Evolutionary conservation across 2,329 filamentous ascomycete species (phyloP).

Genomic region (Pseudocercospora vitis): DNA sequence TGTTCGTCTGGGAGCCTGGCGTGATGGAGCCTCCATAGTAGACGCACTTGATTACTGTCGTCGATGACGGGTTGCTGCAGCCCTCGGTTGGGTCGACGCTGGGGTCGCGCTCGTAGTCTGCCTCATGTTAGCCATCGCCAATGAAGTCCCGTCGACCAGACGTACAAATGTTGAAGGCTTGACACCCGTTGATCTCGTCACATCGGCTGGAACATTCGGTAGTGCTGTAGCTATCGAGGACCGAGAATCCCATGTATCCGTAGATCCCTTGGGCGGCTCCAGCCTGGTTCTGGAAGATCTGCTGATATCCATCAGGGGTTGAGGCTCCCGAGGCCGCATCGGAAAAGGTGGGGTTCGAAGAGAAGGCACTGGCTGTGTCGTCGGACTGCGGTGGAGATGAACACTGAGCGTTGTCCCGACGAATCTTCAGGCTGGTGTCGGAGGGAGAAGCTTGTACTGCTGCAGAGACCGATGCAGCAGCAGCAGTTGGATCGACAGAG

Average conservation of each 20-base stretch:
- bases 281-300: conserved; percentile 10
- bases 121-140: conserved; percentile 22
- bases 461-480: conserved; percentile 23
- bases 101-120: conserved; percentile 35
- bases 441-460: conserved; percentile 25
- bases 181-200: conserved; percentile 34
- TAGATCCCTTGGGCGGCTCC: conserved; percentile 21
- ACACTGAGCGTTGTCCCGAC: conserved; percentile 13
- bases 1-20: conserved; percentile 30
- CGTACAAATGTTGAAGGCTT: conserved; percentile 35
- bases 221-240: conserved; percentile 32
- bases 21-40: conserved; percentile 40
- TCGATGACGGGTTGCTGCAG: conserved; percentile 39
- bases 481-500: conserved; percentile 17
- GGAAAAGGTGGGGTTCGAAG: conserved; percentile 19
- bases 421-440: conserved; percentile 23
- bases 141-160: neutral
- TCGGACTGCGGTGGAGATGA: conserved; percentile 4
- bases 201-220: conserved; percentile 35
- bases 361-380: conserved; percentile 23
- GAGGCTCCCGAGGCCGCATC: conserved; percentile 14
- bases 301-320: conserved; percentile 9
- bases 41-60: conserved; percentile 43
- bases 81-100: conserved; percentile 31
- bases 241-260: conserved; percentile 32